Conservation (phyloP, 257 asterid genomes). For the Gentiana macrophylla region DNA sequence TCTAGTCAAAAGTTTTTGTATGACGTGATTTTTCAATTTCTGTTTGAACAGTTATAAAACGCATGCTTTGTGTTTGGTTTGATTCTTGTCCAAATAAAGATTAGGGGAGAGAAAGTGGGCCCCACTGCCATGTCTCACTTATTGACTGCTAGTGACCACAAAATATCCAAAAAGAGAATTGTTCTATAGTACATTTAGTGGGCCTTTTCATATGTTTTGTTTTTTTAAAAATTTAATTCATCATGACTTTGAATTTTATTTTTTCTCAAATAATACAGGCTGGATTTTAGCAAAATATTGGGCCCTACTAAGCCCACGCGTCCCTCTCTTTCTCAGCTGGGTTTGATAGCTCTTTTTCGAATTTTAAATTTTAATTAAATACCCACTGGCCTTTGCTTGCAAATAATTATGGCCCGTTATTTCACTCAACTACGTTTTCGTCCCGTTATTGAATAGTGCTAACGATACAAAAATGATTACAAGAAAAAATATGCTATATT, state of each 20-base stretch:
- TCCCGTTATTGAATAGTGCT: constrained; percentile 30
- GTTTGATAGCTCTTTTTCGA: constrained; percentile 18
- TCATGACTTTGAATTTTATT: not conserved
- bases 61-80: constrained; percentile 10
- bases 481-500: no score
- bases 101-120: constrained; percentile 3
- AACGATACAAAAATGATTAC: no score
- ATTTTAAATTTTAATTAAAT: not conserved
- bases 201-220: constrained; percentile 2
- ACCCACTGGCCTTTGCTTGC: constrained; percentile 4
- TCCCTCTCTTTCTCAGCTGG: constrained; percentile 25
- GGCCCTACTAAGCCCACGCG: constrained; percentile 19
- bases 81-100: constrained; percentile 9
- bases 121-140: not conserved
- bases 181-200: not conserved
- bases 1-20: no score
- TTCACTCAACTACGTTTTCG: constrained; percentile 23
- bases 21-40: no score
- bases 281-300: not conserved
- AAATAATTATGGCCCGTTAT: constrained; percentile 8
- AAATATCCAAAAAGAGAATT: not conserved
- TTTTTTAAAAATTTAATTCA: not conserved
- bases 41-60: constrained; percentile 2
- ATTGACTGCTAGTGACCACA: constrained; percentile 10
- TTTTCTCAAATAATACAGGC: not conserved